Percentiles rank a stretch among this genome's conserved stretches.
Evolutionary conservation across 768 basidiomycete species (phyloP).

Genomic region (Amanita inopinata): DNA sequence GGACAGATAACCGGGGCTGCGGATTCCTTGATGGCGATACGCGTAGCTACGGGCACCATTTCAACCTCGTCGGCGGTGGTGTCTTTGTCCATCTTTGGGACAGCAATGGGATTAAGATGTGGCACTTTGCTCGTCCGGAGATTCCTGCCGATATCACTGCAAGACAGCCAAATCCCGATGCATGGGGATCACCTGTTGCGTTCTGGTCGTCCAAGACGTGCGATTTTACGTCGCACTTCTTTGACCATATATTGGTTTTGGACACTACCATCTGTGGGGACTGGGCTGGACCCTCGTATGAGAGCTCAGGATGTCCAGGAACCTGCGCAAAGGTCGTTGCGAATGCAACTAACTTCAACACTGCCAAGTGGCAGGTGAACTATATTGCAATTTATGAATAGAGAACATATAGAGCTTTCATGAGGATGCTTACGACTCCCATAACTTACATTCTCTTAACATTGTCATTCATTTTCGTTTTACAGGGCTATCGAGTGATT

Average conservation of each 20-base stretch:
- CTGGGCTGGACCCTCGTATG: constrained; percentile 29
- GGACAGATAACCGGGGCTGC: constrained; percentile 37
- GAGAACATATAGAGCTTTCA: not conserved
- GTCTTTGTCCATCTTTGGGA: constrained; percentile 53
- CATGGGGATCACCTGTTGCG: constrained; percentile 45
- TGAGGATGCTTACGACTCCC: too few relatives aligned
- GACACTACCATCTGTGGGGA: constrained; percentile 42
- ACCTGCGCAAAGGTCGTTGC: constrained; percentile 39
- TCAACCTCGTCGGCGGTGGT: constrained; percentile 38
- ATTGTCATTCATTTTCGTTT: constrained; percentile 3
- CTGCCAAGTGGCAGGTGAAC: constrained; percentile 47
- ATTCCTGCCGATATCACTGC: constrained; percentile 43
- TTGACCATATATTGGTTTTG: constrained; percentile 38
- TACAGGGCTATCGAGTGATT: too few relatives aligned
- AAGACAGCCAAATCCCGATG: constrained; percentile 33
- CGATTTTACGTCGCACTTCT: constrained; percentile 40
- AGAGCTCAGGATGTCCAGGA: constrained; percentile 30
- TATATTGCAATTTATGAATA: constrained; percentile 43
- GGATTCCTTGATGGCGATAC: constrained; percentile 32
- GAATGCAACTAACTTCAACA: constrained; percentile 44
- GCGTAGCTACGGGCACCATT: constrained; percentile 31
- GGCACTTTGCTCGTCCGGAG: constrained; percentile 42
- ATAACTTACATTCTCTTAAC: not conserved
- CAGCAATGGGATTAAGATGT: constrained; percentile 38
- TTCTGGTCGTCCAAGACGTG: constrained; percentile 40